These are phyloP conservation scores for Trametes maxima DNA, from an alignment of 768 basidiomycete genomes.

Conservation along the genomic window DNA sequence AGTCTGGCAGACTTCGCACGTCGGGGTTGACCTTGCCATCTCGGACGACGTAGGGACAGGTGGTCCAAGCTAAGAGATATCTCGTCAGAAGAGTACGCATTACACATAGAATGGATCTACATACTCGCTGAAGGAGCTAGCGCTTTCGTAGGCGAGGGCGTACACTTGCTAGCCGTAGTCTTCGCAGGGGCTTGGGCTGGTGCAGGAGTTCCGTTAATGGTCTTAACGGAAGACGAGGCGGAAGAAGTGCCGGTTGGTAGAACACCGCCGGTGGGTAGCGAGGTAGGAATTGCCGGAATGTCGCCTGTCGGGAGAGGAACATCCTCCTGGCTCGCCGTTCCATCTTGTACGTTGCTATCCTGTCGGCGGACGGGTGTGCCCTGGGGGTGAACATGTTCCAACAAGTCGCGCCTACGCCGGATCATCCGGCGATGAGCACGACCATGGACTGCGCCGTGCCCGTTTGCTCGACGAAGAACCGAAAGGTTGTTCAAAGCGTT, in stretches of 20 bases:
- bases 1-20: conserved; percentile 45
- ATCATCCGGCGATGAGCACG: conserved; percentile 23
- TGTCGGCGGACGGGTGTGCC: not conserved
- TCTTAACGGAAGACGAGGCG: conserved; percentile 14
- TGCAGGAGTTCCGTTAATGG: conserved; percentile 33
- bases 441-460: not conserved
- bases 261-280: not conserved
- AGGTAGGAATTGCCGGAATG: conserved; percentile 8
- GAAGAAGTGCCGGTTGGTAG: not conserved
- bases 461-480: not conserved
- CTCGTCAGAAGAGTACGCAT: not conserved
- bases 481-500: not conserved
- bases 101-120: conserved; percentile 14
- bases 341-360: not conserved
- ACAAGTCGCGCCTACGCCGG: conserved; percentile 2
- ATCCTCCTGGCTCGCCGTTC: not conserved
- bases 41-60: conserved; percentile 49
- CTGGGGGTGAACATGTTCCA: not conserved
- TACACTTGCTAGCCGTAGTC: conserved; percentile 38
- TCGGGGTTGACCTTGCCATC: conserved; percentile 63
- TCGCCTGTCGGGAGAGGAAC: conserved; percentile 3
- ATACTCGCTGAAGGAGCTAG: conserved; percentile 55
- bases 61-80: conserved; percentile 38
- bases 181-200: conserved; percentile 34
- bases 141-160: conserved; percentile 50